Evolutionary conservation across 768 basidiomycete genomes (phyloP).

Genomic region (Mycena chlorophos): DNA sequence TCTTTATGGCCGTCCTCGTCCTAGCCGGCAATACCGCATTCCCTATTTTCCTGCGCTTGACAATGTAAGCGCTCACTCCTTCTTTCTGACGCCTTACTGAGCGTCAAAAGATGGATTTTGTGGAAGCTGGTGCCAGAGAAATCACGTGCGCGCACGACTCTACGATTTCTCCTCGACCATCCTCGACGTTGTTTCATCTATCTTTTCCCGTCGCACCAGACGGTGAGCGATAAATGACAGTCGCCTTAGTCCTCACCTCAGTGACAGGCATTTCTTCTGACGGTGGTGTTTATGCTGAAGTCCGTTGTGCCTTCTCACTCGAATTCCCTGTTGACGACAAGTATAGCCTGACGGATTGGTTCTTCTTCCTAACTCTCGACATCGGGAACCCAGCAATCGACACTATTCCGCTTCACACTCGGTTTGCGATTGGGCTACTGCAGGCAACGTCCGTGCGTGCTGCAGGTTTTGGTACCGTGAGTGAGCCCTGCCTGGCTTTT

Average conservation of each 20-base stretch:
- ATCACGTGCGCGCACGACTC: conserved; percentile 72
- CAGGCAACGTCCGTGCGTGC: conserved; percentile 84
- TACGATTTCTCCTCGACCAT: conserved; percentile 92
- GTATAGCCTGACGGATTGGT: conserved; percentile 76
- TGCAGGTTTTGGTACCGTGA: conserved; percentile 82
- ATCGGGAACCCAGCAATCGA: conserved; percentile 74
- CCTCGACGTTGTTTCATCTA: conserved; percentile 91
- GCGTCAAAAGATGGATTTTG: conserved; percentile 63
- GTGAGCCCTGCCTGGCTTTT: no score
- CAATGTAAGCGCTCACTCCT: conserved; percentile 59
- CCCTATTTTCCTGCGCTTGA: conserved; percentile 80
- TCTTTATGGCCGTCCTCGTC: conserved; percentile 71
- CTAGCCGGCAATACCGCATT: conserved; percentile 93
- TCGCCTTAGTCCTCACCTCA: no score
- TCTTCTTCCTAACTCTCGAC: conserved; percentile 86
- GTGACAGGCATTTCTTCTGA: conserved; percentile 71
- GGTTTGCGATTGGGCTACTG: conserved; percentile 73
- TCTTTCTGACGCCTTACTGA: conserved; percentile 6
- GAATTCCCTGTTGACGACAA: conserved; percentile 1
- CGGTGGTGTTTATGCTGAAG: conserved; percentile 69
- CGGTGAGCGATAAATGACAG: conserved; percentile 81
- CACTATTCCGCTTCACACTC: conserved; percentile 65
- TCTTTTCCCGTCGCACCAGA: conserved; percentile 90
- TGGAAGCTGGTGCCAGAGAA: conserved; percentile 57
- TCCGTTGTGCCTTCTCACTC: conserved; percentile 35